Base-by-base conservation (phyloP, 2,329 filamentous ascomycete species). In the Chrysosporium keratinophilum region DNA sequence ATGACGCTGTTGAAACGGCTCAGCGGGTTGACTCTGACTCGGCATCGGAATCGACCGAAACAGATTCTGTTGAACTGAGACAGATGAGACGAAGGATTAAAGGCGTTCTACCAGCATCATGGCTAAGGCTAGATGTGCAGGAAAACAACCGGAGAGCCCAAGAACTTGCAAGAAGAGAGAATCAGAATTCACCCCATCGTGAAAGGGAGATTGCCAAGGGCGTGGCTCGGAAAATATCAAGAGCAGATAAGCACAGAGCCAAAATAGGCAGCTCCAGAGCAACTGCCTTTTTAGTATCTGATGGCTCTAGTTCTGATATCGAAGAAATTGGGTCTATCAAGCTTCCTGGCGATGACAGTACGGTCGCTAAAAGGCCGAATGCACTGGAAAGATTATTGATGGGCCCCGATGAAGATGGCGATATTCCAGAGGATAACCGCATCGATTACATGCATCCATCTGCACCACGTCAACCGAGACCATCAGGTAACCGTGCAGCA, bases 21-120 rank as follows among this genome's bases (percentile, higher is more conserved):
- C 17, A 56, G 33, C 44, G 47, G 41, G 39, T 37, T 12, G 33
- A 44, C 9, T 14, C 23, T 15, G 51, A 42, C 17, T 56, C 53
- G 19, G 20, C 19, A 17, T 48, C 48, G 9, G 49, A 54, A 46
- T 33, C 33, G 7, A 39, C 46, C 3, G 54, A 60, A 43, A 31
- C 37, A 14, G 58, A 59, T 28, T 57, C 60, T 7, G 51, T 58
- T 41, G 61, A 64, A 47, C 60, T 74, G 10, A 63, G 64, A 56
- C 60, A 56, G 23, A 58, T 70, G 11, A 67, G 70, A 46, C 70
- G 71, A 28, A 69, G 60, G 49, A 75, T 74, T 11, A 71, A 71
- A 55, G 74, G 74, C 23, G 74, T 76, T 20, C 64, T 77, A 20
- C 74, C 74, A 15, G 74, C 74, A 5, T 76, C 74, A 20, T 76